Evolutionary conservation across 805 yeast species (phyloP).

Genomic region (Candida methanosorbosa): DNA sequence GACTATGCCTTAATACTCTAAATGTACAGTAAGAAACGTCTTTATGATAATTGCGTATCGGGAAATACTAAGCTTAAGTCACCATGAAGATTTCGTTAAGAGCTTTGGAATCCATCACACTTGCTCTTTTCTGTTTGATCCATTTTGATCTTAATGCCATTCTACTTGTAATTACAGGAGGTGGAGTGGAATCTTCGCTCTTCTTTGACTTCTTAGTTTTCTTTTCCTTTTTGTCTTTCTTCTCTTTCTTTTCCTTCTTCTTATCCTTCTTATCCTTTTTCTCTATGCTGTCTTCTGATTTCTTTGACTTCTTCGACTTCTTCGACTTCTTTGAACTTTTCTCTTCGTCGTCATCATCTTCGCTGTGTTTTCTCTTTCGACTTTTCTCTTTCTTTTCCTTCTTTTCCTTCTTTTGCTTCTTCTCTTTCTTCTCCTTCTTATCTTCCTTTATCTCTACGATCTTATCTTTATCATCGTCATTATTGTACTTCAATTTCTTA

Average conservation of each 20-base stretch:
- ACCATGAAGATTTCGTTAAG: constrained; percentile 92
- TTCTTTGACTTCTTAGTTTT: background rate
- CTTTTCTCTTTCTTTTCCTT: constrained; percentile 14
- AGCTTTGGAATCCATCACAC: constrained; percentile 83
- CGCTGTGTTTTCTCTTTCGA: constrained; percentile 11
- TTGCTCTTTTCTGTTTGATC: constrained; percentile 86
- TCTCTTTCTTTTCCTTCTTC: constrained; percentile 21
- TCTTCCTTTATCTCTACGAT: constrained; percentile 15
- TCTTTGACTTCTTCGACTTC: constrained; percentile 18
- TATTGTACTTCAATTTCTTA: constrained; percentile 15
- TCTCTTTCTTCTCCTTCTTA: constrained; percentile 16
- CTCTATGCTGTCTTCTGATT: too few relatives aligned
- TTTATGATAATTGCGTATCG: too few relatives aligned
- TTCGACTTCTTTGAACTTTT: constrained; percentile 12
- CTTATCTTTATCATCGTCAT: constrained; percentile 9
- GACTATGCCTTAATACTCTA: too few relatives aligned
- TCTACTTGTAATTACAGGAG: constrained; percentile 38
- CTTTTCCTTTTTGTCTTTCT: constrained; percentile 20
- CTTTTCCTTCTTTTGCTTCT: constrained; percentile 9
- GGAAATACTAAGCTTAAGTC: too few relatives aligned
- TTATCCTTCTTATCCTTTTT: constrained; percentile 18
- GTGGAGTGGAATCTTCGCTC: constrained; percentile 7
- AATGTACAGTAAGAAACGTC: too few relatives aligned
- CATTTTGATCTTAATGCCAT: constrained; percentile 75
- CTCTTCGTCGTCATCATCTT: constrained; percentile 5